phyloP scores from a whole-genome alignment of 805 yeast species.

The Starmerella bacillaris region DNA sequence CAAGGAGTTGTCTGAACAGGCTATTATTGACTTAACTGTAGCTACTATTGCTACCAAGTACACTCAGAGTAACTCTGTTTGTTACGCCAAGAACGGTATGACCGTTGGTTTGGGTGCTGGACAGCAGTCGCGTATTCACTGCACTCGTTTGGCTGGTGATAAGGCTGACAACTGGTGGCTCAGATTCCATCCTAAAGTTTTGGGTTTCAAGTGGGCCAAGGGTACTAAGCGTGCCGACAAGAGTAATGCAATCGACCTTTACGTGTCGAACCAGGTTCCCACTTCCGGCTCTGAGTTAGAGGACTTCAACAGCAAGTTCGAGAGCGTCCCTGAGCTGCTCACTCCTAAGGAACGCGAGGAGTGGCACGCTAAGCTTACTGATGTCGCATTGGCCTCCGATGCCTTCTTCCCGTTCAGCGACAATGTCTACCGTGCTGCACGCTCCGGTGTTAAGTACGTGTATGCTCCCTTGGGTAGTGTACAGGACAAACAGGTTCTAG shows the following conservation, averaged over 20 bases:
- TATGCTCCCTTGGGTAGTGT: conserved; percentile 98
- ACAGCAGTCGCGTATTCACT: conserved; percentile 97
- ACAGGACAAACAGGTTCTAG: conserved; percentile 89
- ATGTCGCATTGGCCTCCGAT: conserved; percentile 87
- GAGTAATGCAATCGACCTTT: conserved; percentile 92
- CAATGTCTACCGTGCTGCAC: conserved; percentile 91
- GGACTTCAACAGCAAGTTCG: conserved; percentile 83
- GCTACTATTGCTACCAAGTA: conserved; percentile 95
- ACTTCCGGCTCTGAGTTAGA: conserved; percentile 77
- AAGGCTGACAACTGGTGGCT: conserved; percentile 99
- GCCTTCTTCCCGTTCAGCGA: conserved; percentile 99
- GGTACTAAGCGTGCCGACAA: conserved; percentile 97
- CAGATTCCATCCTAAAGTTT: conserved; percentile 91
- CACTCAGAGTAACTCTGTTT: conserved; percentile 96
- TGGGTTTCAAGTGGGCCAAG: conserved; percentile 91
- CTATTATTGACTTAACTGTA: conserved; percentile 79
- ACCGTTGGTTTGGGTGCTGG: conserved; percentile 98
- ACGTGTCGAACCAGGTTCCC: conserved; percentile 82
- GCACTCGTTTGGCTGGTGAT: conserved; percentile 98
- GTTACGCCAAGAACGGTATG: conserved; percentile 98
- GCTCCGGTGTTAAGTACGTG: conserved; percentile 87
- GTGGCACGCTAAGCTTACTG: conserved; percentile 63
- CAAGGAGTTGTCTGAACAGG: conserved; percentile 79
- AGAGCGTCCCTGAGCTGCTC: conserved; percentile 63
- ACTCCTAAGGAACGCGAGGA: conserved; percentile 67